Percentiles rank a stretch among this genome's conserved stretches.
Conservation (phyloP, 148 eudicot genomes). For the Agrostemma githago region DNA sequence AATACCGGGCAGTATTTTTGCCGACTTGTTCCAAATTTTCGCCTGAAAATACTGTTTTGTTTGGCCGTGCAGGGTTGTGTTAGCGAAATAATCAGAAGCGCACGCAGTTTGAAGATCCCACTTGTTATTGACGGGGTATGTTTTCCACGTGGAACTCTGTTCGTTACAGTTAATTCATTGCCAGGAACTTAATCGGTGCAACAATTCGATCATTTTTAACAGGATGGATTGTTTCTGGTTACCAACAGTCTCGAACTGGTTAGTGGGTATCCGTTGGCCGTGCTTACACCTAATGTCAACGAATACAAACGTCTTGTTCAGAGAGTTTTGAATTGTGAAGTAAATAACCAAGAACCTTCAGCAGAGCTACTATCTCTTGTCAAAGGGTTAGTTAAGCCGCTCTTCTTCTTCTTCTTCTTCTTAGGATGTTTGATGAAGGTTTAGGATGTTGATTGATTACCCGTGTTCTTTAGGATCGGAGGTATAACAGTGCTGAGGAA, state of each 20-base stretch:
- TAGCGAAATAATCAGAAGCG: conserved; percentile 68
- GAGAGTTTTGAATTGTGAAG: conserved; percentile 76
- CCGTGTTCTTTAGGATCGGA: conserved; percentile 61
- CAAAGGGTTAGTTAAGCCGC: conserved; percentile 46
- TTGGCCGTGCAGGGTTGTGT: conserved; percentile 65
- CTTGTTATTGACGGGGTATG: conserved; percentile 96
- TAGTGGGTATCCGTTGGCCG: conserved; percentile 79
- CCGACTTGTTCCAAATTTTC: conserved; percentile 1
- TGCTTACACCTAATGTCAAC: conserved; percentile 88
- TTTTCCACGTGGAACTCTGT: conserved; percentile 1
- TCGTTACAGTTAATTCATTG: neutral
- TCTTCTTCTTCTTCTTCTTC: neutral
- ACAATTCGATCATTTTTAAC: conserved; percentile 19
- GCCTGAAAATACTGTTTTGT: neutral
- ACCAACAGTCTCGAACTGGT: conserved; percentile 74
- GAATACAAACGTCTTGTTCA: conserved; percentile 95
- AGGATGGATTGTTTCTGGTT: conserved; percentile 96
- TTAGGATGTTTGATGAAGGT: no score
- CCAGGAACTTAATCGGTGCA: neutral
- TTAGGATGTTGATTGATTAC: conserved; percentile 8
- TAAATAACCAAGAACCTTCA: conserved; percentile 63
- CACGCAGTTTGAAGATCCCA: conserved; percentile 66
- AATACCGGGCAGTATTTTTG: neutral
- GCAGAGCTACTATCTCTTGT: conserved; percentile 69
- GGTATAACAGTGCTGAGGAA: conserved; percentile 74